Base-by-base conservation (phyloP, 148 eudicot species). In the Persicaria tinctoria region DNA sequence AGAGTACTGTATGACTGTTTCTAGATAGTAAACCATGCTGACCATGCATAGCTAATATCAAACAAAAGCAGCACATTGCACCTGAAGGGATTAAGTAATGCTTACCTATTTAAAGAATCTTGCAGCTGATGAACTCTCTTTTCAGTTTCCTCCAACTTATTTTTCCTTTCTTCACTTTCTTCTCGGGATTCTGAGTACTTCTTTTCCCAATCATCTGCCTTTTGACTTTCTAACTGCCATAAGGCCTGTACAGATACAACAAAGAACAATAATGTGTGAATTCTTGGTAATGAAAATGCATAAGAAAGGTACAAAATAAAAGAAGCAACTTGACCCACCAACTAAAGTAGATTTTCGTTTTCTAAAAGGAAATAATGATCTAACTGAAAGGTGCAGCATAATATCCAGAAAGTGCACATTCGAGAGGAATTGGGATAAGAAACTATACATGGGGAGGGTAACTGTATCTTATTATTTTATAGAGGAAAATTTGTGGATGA, bases 111-210 rank as follows among this genome's bases (percentile, higher is more conserved):
- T 79, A 92, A 78, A 76, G 95, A 87, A 73, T 92, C 91, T 83
- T 95, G 97, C 84, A 92, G 96, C 76, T 89, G 93, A 78, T 79
- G 83, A 77, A 95, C 92, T 90, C 91, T 87, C 84, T 77, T 89
- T 80, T 95, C 96, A 76, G 96, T 89, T 84, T 95, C 99, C 82
- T 90, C 99, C 72, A 92, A 80, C 84, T 87, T 92, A 78, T 82
- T 82, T 54, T 81, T 77, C 76, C 83, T 92, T 75, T 86, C 93
- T 83, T 92, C 91, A 82, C 84, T 85, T 81, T 88, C 84, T 81
- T 90, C 87, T 63, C 78, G 78, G 57, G 91, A 86, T 87, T 90
- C 94, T 14, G 82, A 69, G 73, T 82, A 86, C 80, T 81, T 90
- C 77, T 77, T 85, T 79, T 95, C 94, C 83, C 89, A 87, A 75